Percentiles rank a stretch among this genome's conserved stretches.
phyloP scores from a whole-genome alignment of 148 eudicot species.

The Camellia japonica region DNA sequence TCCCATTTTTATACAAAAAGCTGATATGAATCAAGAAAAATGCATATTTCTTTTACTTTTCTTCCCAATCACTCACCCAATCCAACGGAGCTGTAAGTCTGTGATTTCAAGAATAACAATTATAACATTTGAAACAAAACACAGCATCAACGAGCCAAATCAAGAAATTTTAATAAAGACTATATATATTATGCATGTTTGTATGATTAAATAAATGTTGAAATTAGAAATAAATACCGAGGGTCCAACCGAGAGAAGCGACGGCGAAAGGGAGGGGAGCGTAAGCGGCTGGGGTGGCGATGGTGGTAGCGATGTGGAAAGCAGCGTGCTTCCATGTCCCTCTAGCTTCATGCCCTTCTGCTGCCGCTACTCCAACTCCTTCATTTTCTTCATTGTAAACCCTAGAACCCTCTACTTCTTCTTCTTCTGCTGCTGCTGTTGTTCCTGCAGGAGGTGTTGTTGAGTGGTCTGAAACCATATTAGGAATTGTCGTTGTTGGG shows the following conservation, averaged over 20 bases:
- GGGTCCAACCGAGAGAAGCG: constrained; percentile 48
- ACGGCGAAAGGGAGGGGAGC: constrained; percentile 51
- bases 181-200: background rate
- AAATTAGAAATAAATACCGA: constrained; percentile 25
- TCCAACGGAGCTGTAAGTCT: no score
- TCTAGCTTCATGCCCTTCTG: constrained; percentile 2
- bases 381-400: constrained; percentile 10
- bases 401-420: background rate
- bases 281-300: constrained; percentile 51
- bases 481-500: background rate
- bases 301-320: constrained; percentile 50
- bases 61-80: no score
- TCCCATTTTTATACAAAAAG: no score
- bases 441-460: no score
- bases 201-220: no score
- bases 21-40: no score
- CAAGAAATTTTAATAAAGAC: no score
- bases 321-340: constrained; percentile 51
- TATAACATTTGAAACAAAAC: no score
- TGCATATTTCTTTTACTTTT: no score
- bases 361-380: background rate
- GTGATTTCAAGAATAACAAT: no score
- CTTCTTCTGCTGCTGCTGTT: background rate
- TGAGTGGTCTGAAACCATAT: constrained; percentile 2
- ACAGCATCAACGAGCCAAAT: no score